Conservation (phyloP, 352 stramenopile genomes). For the Pythium phragmitis region DNA sequence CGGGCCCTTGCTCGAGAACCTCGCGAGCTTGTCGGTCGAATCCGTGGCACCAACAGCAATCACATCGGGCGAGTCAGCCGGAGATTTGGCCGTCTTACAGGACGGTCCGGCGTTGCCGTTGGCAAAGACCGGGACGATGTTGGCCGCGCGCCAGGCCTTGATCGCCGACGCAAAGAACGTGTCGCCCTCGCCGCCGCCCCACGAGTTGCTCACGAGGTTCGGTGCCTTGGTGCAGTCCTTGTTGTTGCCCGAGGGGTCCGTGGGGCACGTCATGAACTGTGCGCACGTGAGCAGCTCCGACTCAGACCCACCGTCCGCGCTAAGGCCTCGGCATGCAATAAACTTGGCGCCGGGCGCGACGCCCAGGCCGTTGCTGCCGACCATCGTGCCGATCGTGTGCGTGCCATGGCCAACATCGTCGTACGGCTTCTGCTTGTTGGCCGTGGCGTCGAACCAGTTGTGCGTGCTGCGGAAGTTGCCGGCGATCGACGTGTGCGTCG, state of each 20-base stretch:
- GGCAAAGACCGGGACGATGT: constrained; percentile 30
- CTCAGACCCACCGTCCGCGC: constrained; percentile 17
- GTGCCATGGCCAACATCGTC: constrained; percentile 64
- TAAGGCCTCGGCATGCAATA: constrained; percentile 32
- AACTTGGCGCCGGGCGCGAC: constrained; percentile 25
- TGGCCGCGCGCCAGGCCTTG: constrained; percentile 24
- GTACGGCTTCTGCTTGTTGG: too few relatives aligned
- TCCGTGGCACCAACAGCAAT: constrained; percentile 27
- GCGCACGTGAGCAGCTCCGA: constrained; percentile 24
- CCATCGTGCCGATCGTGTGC: constrained; percentile 59
- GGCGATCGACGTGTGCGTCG: constrained; percentile 46
- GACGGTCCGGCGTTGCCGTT: constrained; percentile 25
- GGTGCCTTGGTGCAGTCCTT: constrained; percentile 10
- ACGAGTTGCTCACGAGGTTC: constrained; percentile 23
- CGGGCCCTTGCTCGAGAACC: constrained; percentile 16
- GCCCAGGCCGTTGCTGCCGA: constrained; percentile 25
- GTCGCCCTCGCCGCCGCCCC: constrained; percentile 9
- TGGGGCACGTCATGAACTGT: constrained; percentile 29
- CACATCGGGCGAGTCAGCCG: constrained; percentile 25
- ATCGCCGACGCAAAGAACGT: constrained; percentile 13
- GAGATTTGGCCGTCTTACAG: constrained; percentile 12
- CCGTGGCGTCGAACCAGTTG: constrained; percentile 21
- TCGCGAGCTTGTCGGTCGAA: constrained; percentile 9
- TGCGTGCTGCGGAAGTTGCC: constrained; percentile 31
- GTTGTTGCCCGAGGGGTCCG: neutral